Evolutionary conservation across 208 protist species (phyloP).

Genomic region (Crithidia fasciculata): DNA sequence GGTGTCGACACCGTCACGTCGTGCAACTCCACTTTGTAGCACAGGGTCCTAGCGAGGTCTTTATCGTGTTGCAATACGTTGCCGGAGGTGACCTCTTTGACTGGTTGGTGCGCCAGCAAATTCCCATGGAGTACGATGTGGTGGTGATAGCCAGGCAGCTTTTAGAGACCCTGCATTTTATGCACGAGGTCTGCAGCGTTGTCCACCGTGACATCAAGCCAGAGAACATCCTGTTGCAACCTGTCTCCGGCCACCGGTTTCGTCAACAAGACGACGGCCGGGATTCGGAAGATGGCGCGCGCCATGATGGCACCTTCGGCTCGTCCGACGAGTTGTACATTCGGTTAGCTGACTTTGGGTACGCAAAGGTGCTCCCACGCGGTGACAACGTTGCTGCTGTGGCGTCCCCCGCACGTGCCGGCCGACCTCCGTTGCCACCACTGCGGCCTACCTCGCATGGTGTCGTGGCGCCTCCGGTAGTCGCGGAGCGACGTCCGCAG

Average conservation of each 20-base stretch:
- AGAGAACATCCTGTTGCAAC: conserved; percentile 87
- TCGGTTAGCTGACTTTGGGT: conserved; percentile 58
- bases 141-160: conserved; percentile 47
- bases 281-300: conserved; percentile 17
- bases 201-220: conserved; percentile 97
- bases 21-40: conserved; percentile 56
- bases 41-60: conserved; percentile 55
- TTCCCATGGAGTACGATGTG: conserved; percentile 55
- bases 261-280: conserved; percentile 34
- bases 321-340: conserved; percentile 37
- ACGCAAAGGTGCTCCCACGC: conserved; percentile 42
- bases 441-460: conserved; percentile 6
- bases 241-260: background rate
- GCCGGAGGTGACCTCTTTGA: conserved; percentile 63
- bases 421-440: conserved; percentile 5
- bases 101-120: conserved; percentile 52
- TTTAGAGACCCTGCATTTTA: conserved; percentile 47
- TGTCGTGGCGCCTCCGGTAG: background rate
- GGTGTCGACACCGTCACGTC: conserved; percentile 50
- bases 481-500: background rate
- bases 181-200: conserved; percentile 57
- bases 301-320: background rate
- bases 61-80: conserved; percentile 55
- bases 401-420: conserved; percentile 1
- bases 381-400: conserved; percentile 8